Conservation (phyloP, 768 basidiomycete species). For the Pleurotus sapidus region DNA sequence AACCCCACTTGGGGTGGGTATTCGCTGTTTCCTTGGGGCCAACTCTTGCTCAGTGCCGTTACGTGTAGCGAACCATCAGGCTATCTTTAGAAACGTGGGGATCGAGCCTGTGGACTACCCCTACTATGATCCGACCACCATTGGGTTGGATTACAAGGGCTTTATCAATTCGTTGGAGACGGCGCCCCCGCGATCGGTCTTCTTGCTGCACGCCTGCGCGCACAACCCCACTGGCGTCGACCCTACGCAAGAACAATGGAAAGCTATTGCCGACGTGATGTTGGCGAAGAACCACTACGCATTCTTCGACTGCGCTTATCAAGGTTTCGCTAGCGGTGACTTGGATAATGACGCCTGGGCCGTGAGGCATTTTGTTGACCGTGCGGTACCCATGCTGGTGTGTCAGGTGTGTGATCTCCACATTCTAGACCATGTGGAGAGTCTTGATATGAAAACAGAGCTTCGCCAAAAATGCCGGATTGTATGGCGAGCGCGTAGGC, state of each 20-base stretch:
- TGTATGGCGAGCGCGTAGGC: constrained; percentile 94
- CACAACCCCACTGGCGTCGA: constrained; percentile 98
- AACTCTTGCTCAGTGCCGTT: neutral
- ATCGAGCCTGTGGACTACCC: constrained; percentile 84
- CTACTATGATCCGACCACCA: constrained; percentile 92
- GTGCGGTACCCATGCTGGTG: constrained; percentile 72
- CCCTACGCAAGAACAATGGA: constrained; percentile 88
- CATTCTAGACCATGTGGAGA: neutral
- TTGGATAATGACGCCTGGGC: constrained; percentile 91
- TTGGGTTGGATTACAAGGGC: constrained; percentile 78
- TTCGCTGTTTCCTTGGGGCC: constrained; percentile 6
- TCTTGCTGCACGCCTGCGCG: constrained; percentile 91
- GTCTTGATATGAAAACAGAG: constrained; percentile 47
- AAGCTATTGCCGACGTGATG: constrained; percentile 68
- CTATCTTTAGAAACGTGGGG: constrained; percentile 88
- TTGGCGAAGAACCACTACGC: constrained; percentile 75
- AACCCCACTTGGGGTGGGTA: constrained; percentile 91
- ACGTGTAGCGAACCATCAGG: constrained; percentile 77
- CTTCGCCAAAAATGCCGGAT: constrained; percentile 95
- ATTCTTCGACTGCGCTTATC: constrained; percentile 96
- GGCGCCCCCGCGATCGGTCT: constrained; percentile 76
- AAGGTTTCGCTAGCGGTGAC: constrained; percentile 94
- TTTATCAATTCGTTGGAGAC: constrained; percentile 56
- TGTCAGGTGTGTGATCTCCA: constrained; percentile 67
- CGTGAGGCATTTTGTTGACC: constrained; percentile 81